Percentiles rank a stretch among this genome's conserved stretches.
Conservation (phyloP, 164 flowering plant species). For the Magnolia officinalis region DNA sequence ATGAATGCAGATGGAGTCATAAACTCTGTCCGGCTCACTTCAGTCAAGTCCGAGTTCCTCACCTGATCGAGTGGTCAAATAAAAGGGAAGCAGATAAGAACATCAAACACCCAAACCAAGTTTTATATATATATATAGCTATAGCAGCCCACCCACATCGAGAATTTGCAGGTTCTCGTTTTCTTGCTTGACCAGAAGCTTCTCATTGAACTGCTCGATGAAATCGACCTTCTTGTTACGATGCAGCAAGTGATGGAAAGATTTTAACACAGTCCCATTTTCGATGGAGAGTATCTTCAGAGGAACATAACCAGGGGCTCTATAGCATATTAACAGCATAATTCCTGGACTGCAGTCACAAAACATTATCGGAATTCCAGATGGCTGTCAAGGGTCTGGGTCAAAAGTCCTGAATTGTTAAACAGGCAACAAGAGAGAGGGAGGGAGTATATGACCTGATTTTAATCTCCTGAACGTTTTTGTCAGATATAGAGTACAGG, state of each 20-base stretch:
- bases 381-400: neutral
- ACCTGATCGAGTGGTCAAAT: constrained; percentile 9
- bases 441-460: constrained; percentile 14
- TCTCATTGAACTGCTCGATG: constrained; percentile 12
- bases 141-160: constrained; percentile 17
- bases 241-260: constrained; percentile 28
- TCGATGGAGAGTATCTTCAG: constrained; percentile 31
- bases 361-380: neutral
- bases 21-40: constrained; percentile 17
- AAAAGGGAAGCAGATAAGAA: neutral
- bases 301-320: constrained; percentile 28
- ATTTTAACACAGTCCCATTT: constrained; percentile 29
- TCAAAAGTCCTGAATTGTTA: no score
- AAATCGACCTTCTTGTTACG: constrained; percentile 34
- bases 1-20: constrained; percentile 18
- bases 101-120: neutral
- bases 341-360: constrained; percentile 28
- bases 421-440: neutral
- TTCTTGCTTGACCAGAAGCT: constrained; percentile 10
- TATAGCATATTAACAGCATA: constrained; percentile 27
- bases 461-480: constrained; percentile 27
- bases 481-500: constrained; percentile 25
- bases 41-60: constrained; percentile 9
- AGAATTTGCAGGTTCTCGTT: constrained; percentile 33
- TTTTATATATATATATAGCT: neutral